Evolutionary conservation across 2,329 filamentous ascomycete species (phyloP), one percentile per base, ranked within the genome.

Genomic region (Parastagonospora nodorum): DNA sequence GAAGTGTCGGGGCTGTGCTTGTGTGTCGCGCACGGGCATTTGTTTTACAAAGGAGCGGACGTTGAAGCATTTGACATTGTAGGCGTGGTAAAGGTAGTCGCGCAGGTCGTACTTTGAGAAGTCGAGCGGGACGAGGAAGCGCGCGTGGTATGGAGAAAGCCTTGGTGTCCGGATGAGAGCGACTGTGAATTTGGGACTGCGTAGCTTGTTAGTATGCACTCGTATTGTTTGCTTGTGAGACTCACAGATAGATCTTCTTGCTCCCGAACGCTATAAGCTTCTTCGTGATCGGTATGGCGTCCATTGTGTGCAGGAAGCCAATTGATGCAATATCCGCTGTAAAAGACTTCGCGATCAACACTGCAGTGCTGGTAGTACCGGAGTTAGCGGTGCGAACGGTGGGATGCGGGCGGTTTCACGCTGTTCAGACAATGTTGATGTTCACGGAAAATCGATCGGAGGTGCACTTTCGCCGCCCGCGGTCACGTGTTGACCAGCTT

Each of bases 91-190:
- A 55, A 99, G 87, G 79, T 97, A 99, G 79, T 97, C 92, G 74
- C 92, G 90, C 36, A 99, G 79, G 74, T 99, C 94, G 75, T 97
- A 88, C 78, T 99, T 99, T 81, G 91, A 96, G 81, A 97, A 92
- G 65, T 84, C 86, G 64, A 97, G 83, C 9, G 94, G 94, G 29
- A 97, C 93, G 67, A 88, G 82, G 84, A 99, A 99, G 66, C 87
- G 88, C 57, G 93, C 94, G 73, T 90, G 91, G 58, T 86, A 88
- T 15, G 92, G 86, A 7, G 90, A 87, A 46, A 89, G 83, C 61
- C 84, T 81, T 28, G 85, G 84, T 51, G 86, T 88, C 62, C 87
- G 88, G 64, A 96, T 80, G 67, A 97, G 84, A 53, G 88, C 87
- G 68, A 97, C 80, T 58, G 86, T 84, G 77, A 95, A 90, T 69